Evolutionary conservation across 805 yeast species (phyloP), one percentile per base, ranked within the genome.

Genomic region (Diddensiella santjacobensis): DNA sequence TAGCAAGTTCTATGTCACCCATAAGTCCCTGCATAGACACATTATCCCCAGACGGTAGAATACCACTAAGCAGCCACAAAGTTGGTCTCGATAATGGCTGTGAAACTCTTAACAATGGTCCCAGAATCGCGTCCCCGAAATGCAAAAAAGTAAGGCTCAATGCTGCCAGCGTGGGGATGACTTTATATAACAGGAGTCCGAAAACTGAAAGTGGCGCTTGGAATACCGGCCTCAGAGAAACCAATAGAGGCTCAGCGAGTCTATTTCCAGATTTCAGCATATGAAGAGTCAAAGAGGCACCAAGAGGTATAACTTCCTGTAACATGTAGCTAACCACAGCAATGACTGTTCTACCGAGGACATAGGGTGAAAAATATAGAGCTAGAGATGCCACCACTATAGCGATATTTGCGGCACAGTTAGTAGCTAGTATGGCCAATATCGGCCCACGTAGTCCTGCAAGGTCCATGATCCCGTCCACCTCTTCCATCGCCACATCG

Each of bases 401-500:
- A 24, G 51, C 42, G 38, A 65, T 33, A 35, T 41, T 44, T 4
- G 56, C 47, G 48, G 59, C 48, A 24, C 56, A 19, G 24, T 51
- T 45, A 49, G 56, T 52, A 15, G 52, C 53, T 13, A 63, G 51
- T 15, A 63, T 45, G 1, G 50, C 44, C 13, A 50, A 39, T 6
- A 58, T 26, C 3, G 58, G 63, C 5, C 60, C 62, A 3, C 58
- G 54, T 36, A 57, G 40, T 11, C 62, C 64, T 11, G 62, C 44
- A n/a, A 63, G 49, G 15, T 63, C 65, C 18, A 59, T 44, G 8
- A 62, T 44, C 3, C 65, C 68, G 17, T 58, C 64, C 13, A 52
- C 48, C 17, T 54, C 65, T 17, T 61, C 65, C 11, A 45, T 60
- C 2, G 44, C 26, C 13, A 40, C 15, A 17, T 40, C 46, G n/a